These are phyloP conservation scores for Colletotrichum tropicicola DNA, from an alignment of 2,329 filamentous ascomycete species.

Conservation along the genomic window DNA sequence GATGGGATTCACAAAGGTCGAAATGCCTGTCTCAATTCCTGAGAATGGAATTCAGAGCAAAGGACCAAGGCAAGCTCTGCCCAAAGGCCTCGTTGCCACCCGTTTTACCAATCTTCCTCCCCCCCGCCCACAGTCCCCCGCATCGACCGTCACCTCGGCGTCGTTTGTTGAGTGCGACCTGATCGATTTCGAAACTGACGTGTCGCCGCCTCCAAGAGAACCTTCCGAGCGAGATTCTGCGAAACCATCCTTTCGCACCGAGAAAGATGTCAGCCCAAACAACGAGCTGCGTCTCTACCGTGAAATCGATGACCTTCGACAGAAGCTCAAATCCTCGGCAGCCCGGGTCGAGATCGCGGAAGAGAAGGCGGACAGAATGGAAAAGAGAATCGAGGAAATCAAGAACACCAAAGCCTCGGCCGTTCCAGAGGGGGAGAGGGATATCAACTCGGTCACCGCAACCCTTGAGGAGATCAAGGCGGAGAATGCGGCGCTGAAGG, in stretches of 20 bases:
- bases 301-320: slow-evolving; percentile 33
- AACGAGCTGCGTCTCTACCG: slow-evolving; percentile 25
- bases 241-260: neutral
- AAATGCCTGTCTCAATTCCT: neutral
- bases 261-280: neutral
- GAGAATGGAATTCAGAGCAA: neutral
- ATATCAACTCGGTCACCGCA: slow-evolving; percentile 34
- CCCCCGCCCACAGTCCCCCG: neutral
- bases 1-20: slow-evolving; percentile 27
- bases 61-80: slow-evolving; percentile 25
- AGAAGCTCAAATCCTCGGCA: neutral
- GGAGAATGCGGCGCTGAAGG: slow-evolving; percentile 40
- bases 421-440: slow-evolving; percentile 35
- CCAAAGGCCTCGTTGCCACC: slow-evolving; percentile 23
- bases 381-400: slow-evolving; percentile 35
- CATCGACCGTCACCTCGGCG: neutral
- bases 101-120: slow-evolving; percentile 8
- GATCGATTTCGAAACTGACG: slow-evolving; percentile 18
- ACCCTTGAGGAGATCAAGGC: slow-evolving; percentile 34
- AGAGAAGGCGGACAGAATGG: slow-evolving; percentile 38
- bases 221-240: neutral
- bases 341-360: slow-evolving; percentile 38
- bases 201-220: neutral
- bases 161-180: slow-evolving; percentile 6
- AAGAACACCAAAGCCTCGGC: slow-evolving; percentile 35